phyloP scores from a whole-genome alignment of 1,139 yeast species.

The Taphrina flavorubra region DNA sequence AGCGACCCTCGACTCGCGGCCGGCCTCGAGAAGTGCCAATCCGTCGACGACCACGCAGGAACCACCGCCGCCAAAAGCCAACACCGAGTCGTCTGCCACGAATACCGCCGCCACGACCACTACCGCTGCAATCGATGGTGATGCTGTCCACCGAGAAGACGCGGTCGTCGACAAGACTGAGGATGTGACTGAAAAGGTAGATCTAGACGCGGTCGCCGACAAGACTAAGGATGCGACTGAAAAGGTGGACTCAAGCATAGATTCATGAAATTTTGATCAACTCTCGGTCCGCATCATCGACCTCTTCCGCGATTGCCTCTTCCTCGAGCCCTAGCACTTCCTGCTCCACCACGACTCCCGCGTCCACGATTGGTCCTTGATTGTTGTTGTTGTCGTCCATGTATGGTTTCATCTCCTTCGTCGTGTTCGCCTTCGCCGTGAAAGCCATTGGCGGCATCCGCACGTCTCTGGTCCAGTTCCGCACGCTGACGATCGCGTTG shows the following conservation, averaged over 20 bases:
- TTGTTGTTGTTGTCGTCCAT: neutral
- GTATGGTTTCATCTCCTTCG: neutral
- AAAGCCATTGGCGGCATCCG: neutral
- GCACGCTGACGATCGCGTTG: slow-evolving; percentile 10
- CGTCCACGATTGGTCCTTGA: neutral
- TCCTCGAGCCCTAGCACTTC: neutral
- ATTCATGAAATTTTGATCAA: no score
- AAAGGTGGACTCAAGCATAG: no score
- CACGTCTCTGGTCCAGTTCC: neutral
- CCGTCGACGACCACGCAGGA: neutral
- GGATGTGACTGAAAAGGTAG: neutral
- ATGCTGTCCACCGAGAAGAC: no score
- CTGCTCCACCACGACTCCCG: neutral
- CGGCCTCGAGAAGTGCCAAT: slow-evolving; percentile 9
- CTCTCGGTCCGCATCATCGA: neutral
- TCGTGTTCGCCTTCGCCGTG: neutral
- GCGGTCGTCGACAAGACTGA: no score
- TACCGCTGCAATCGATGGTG: no score
- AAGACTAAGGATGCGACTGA: neutral
- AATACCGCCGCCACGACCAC: no score
- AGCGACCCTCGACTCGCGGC: slow-evolving; percentile 27
- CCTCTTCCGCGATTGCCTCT: slow-evolving; percentile 3
- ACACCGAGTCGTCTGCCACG: neutral
- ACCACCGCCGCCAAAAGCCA: neutral
- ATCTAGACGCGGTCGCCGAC: neutral